These are phyloP conservation scores for Didymosphaeria variabile DNA, from an alignment of 2,329 filamentous ascomycete species.

Conservation along the genomic window DNA sequence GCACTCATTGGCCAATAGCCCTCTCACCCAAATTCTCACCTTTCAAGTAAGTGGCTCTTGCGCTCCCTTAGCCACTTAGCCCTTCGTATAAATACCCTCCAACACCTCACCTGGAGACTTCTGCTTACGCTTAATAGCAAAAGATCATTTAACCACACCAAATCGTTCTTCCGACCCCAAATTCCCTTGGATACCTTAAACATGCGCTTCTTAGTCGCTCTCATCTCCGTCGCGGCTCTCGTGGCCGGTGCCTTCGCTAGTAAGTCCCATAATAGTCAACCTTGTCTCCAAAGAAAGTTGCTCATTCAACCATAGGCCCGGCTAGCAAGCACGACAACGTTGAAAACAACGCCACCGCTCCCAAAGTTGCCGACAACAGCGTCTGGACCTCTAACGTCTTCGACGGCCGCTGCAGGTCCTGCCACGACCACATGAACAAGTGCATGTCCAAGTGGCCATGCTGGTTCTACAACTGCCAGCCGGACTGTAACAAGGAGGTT, in stretches of 20 bases:
- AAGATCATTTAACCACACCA: not conserved
- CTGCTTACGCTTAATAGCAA: not conserved
- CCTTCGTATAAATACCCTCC: not conserved
- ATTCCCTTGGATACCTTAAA: not conserved
- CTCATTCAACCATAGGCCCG: not conserved
- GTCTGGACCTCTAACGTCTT: not conserved
- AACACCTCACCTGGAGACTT: not conserved
- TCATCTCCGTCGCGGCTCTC: not conserved
- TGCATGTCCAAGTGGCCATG: constrained; percentile 3
- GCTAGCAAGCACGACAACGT: not conserved
- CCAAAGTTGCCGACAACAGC: not conserved
- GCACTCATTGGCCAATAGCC: not conserved
- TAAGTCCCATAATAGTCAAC: not conserved
- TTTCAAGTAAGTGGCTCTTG: not conserved
- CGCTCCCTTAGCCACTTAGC: not conserved
- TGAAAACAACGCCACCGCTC: too few relatives aligned
- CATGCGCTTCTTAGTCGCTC: not conserved
- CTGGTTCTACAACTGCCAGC: constrained; percentile 5
- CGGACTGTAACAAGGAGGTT: not conserved
- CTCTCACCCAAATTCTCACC: not conserved
- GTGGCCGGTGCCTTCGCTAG: not conserved
- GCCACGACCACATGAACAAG: constrained; percentile 4
- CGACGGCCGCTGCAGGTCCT: not conserved
- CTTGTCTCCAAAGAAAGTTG: not conserved
- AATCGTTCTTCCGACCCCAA: not conserved